A percentile compares a stretch with the other conserved stretches of the same genome.
These are phyloP conservation scores for Symbiodinium natans DNA, from an alignment of 73 alveolate genomes.

Conservation along the genomic window DNA sequence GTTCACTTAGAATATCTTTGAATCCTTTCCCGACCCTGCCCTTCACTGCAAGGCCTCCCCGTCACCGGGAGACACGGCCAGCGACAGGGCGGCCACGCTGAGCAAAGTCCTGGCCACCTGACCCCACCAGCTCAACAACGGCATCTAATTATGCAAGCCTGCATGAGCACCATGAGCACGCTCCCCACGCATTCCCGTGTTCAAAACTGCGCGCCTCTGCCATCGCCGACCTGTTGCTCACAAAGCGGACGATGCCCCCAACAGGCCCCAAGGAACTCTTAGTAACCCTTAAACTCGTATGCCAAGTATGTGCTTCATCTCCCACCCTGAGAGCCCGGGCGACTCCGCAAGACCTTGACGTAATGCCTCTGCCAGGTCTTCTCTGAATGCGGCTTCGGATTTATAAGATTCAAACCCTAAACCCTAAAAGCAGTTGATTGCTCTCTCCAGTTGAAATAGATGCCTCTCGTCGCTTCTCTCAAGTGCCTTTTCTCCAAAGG, in stretches of 20 bases:
- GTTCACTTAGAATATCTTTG: too few species aligned
- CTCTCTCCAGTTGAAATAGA: too few species aligned
- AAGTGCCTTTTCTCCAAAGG: too few species aligned
- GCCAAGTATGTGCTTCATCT: too few species aligned
- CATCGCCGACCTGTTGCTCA: constrained; percentile 5
- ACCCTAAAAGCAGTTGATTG: too few species aligned
- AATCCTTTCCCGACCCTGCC: too few species aligned
- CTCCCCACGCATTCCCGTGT: not conserved
- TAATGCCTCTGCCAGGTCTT: not conserved
- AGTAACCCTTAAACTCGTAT: not conserved
- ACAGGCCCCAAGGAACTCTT: not conserved
- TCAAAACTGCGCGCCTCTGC: not conserved
- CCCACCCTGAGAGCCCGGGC: not conserved
- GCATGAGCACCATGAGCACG: not conserved
- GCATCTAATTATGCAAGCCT: not conserved
- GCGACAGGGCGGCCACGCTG: constrained; percentile 56
- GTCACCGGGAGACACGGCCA: constrained; percentile 47
- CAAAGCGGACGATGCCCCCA: not conserved
- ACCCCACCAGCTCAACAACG: not conserved
- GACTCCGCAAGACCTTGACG: not conserved
- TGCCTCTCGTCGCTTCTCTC: too few species aligned
- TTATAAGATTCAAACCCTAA: too few species aligned
- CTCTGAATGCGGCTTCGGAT: too few species aligned
- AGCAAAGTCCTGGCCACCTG: constrained; percentile 57
- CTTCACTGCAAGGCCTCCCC: constrained; percentile 29